Percentiles rank a stretch among this genome's conserved stretches.
phyloP scores from a whole-genome alignment of 2,329 filamentous ascomycete species.

The Colletotrichum tabaci region DNA sequence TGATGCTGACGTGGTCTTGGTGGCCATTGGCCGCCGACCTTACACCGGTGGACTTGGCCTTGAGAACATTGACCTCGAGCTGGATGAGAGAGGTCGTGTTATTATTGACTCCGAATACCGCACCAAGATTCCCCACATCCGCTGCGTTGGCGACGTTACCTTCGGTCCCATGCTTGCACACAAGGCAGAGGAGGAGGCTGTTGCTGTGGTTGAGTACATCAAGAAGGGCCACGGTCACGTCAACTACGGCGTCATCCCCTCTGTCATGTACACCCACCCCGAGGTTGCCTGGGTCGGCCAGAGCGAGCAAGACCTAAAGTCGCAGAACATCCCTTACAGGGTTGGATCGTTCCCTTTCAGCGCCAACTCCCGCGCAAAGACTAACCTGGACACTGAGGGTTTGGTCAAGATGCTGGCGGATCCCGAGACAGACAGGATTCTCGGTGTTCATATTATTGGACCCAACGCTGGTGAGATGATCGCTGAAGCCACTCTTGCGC shows the following conservation, averaged over 20 bases:
- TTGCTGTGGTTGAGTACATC: slow-evolving; percentile 96
- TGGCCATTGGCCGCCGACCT: slow-evolving; percentile 95
- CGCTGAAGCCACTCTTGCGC: slow-evolving; percentile 92
- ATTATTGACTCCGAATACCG: slow-evolving; percentile 99
- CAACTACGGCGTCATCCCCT: slow-evolving; percentile 98
- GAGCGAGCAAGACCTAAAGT: slow-evolving; percentile 96
- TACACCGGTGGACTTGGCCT: slow-evolving; percentile 94
- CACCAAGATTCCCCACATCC: slow-evolving; percentile 97
- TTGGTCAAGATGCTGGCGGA: slow-evolving; percentile 98
- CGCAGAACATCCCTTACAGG: slow-evolving; percentile 90
- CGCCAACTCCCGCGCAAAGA: slow-evolving; percentile 99
- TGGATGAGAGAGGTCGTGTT: slow-evolving; percentile 92
- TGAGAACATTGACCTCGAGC: slow-evolving; percentile 93
- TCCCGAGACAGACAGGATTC: slow-evolving; percentile 94
- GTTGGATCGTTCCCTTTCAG: slow-evolving; percentile 96
- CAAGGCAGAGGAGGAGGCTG: slow-evolving; percentile 98
- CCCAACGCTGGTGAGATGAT: slow-evolving; percentile 99
- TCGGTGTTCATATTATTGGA: slow-evolving; percentile 97
- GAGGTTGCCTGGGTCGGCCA: slow-evolving; percentile 99
- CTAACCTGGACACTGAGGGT: slow-evolving; percentile 95
- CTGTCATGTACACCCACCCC: slow-evolving; percentile 99
- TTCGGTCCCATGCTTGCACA: slow-evolving; percentile 99
- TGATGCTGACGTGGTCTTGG: slow-evolving; percentile 94
- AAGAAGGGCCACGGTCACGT: slow-evolving; percentile 98
- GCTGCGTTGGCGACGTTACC: slow-evolving; percentile 94